These are phyloP conservation scores for Yamadazyma endophytica DNA, from an alignment of 805 yeast genomes.

Conservation along the genomic window DNA sequence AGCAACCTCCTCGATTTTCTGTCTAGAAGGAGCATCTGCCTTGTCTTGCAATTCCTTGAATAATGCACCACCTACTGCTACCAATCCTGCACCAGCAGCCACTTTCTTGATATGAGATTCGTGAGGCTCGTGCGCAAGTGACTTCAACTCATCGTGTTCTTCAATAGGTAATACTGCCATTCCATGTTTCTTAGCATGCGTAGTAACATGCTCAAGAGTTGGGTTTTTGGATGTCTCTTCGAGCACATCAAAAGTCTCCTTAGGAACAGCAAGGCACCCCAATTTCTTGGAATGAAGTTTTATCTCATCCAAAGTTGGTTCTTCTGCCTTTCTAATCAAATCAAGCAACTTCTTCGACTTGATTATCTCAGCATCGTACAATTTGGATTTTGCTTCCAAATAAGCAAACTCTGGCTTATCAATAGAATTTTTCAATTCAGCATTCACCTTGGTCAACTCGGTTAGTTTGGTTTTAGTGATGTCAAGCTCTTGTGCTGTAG, in stretches of 20 bases:
- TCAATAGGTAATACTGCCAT: slow-evolving; percentile 3
- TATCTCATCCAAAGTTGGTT: slow-evolving; percentile 8
- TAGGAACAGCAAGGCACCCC: slow-evolving; percentile 15
- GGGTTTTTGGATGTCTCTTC: slow-evolving; percentile 6
- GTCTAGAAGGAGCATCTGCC: slow-evolving; percentile 12
- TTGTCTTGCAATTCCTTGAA: slow-evolving; percentile 2
- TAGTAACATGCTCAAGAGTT: slow-evolving; percentile 5
- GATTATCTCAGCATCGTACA: slow-evolving; percentile 2
- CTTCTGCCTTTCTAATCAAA: slow-evolving; percentile 1
- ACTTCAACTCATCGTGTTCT: slow-evolving; percentile 13
- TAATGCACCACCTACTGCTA: slow-evolving; percentile 11
- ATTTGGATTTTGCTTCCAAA: slow-evolving; percentile 4
- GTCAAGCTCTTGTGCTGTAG: no score
- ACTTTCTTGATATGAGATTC: slow-evolving; percentile 12
- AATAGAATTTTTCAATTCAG: slow-evolving; percentile 2
- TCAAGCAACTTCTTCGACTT: slow-evolving; percentile 2
- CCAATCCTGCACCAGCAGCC: slow-evolving; percentile 12
- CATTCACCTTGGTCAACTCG: slow-evolving; percentile 11
- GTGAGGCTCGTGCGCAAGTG: slow-evolving; percentile 19
- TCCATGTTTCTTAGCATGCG: slow-evolving; percentile 2
- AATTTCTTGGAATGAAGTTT: slow-evolving; percentile 5
- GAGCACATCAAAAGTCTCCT: slow-evolving; percentile 13
- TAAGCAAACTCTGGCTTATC: slow-evolving; percentile 9
- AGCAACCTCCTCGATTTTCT: slow-evolving; percentile 12
- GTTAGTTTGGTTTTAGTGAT: no score